These are phyloP conservation scores for Leucogyrophana mollusca DNA, from an alignment of 768 basidiomycete genomes.

Conservation along the genomic window DNA sequence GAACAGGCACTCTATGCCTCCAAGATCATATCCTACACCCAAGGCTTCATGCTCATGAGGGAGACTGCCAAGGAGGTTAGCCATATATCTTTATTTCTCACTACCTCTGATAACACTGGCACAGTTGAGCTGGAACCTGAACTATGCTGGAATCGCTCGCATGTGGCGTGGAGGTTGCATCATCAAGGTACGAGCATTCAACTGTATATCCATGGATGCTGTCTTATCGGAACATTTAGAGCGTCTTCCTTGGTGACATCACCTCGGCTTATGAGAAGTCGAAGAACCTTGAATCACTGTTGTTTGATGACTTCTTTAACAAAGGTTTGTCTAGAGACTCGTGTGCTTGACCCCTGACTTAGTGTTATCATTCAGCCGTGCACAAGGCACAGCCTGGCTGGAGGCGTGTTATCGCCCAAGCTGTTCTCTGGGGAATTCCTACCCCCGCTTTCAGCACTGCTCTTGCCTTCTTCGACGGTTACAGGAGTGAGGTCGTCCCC, in stretches of 20 bases:
- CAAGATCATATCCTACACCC: slow-evolving; percentile 99
- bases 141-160: slow-evolving; percentile 95
- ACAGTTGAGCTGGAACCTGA: slow-evolving; percentile 84
- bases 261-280: slow-evolving; percentile 88
- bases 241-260: slow-evolving; percentile 94
- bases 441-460: slow-evolving; percentile 98
- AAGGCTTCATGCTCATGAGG: slow-evolving; percentile 99
- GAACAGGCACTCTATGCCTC: slow-evolving; percentile 99
- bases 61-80: slow-evolving; percentile 91
- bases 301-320: slow-evolving; percentile 98
- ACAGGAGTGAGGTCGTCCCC: slow-evolving; percentile 91
- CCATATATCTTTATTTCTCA: not conserved
- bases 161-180: slow-evolving; percentile 99
- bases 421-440: slow-evolving; percentile 96
- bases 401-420: slow-evolving; percentile 96
- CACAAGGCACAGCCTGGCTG: slow-evolving; percentile 96
- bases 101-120: slow-evolving; percentile 4
- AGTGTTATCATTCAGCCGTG: slow-evolving; percentile 50
- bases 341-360: slow-evolving; percentile 3
- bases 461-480: slow-evolving; percentile 98
- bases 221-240: slow-evolving; percentile 53
- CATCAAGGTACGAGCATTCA: slow-evolving; percentile 68
- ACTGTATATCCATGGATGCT: slow-evolving; percentile 35
- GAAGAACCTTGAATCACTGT: slow-evolving; percentile 79
- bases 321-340: slow-evolving; percentile 51